Conservation (phyloP, 495 filamentous ascomycete species). For the Daldinia grandis region DNA sequence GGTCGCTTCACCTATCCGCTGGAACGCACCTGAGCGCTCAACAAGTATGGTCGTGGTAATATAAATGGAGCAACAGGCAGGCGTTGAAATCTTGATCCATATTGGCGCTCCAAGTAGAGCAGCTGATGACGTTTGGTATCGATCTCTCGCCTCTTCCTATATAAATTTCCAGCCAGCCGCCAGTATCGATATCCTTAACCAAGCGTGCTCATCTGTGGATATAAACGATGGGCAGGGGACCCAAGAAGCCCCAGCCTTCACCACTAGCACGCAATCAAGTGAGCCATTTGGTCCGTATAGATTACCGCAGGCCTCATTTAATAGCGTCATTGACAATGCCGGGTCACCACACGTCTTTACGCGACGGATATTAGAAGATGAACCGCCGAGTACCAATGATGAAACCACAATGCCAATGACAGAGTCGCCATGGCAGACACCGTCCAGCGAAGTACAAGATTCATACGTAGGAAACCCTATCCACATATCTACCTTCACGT, state of each 20-base stretch:
- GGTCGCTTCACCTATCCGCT: background rate
- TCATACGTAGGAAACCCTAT: slow-evolving; percentile 49
- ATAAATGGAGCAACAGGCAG: slow-evolving; percentile 44
- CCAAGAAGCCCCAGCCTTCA: slow-evolving; percentile 8
- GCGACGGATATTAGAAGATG: slow-evolving; percentile 4
- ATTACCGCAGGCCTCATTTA: slow-evolving; percentile 53
- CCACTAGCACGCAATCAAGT: slow-evolving; percentile 8
- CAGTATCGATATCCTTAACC: slow-evolving; percentile 12
- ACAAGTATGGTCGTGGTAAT: slow-evolving; percentile 28
- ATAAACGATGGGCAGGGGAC: background rate
- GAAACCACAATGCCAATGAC: slow-evolving; percentile 10
- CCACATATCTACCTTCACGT: slow-evolving; percentile 42
- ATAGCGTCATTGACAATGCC: slow-evolving; percentile 55
- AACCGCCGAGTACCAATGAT: slow-evolving; percentile 11
- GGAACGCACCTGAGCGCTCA: background rate
- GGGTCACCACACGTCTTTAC: slow-evolving; percentile 49
- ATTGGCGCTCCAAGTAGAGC: slow-evolving; percentile 68
- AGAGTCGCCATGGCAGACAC: slow-evolving; percentile 49
- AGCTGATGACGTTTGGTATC: slow-evolving; percentile 69
- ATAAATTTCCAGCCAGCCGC: slow-evolving; percentile 61
- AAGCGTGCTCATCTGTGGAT: background rate
- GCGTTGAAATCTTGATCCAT: slow-evolving; percentile 73
- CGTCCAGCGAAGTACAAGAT: slow-evolving; percentile 53
- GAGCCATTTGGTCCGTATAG: slow-evolving; percentile 19
- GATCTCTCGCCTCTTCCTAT: slow-evolving; percentile 68